phyloP scores from a whole-genome alignment of 1,284 basidiomycete species.

The Apiotrichum akiyoshidainum region DNA sequence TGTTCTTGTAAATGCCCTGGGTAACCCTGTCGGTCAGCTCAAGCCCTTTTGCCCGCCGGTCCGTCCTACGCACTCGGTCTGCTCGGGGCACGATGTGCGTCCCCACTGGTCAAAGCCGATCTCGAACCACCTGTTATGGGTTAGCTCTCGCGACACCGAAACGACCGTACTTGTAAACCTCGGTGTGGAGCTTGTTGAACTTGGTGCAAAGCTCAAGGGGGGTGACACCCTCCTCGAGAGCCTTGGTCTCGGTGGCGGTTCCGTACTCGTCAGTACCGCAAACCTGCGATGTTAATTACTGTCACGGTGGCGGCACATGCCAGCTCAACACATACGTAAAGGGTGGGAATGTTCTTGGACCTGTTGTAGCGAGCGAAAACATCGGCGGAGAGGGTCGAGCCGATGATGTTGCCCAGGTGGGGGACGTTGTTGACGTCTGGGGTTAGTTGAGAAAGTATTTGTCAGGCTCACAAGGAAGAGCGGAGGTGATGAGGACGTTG shows the following conservation, averaged over 20 bases:
- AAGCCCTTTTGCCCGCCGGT: neutral
- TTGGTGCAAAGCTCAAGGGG: conserved; percentile 89
- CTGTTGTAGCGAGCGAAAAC: conserved; percentile 84
- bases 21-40: conserved; percentile 62
- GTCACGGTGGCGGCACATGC: conserved; percentile 48
- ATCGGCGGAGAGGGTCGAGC: conserved; percentile 78
- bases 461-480: conserved; percentile 68
- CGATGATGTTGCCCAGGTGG: conserved; percentile 99
- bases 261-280: conserved; percentile 99
- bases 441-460: neutral
- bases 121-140: conserved; percentile 46
- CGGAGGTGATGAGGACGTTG: conserved; percentile 91
- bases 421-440: conserved; percentile 94
- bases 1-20: conserved; percentile 79
- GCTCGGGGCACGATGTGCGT: conserved; percentile 83
- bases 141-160: neutral
- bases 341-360: conserved; percentile 53
- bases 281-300: conserved; percentile 59
- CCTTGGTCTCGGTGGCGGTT: conserved; percentile 92
- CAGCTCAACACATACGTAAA: conserved; percentile 41
- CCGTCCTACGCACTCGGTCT: conserved; percentile 68
- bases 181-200: conserved; percentile 82
- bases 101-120: conserved; percentile 94
- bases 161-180: conserved; percentile 77
- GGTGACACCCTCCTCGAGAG: conserved; percentile 85